A percentile compares a stretch with the other conserved stretches of the same genome.
Evolutionary conservation across 164 flowering plant species (phyloP).

Genomic region (Protea cynaroides): DNA sequence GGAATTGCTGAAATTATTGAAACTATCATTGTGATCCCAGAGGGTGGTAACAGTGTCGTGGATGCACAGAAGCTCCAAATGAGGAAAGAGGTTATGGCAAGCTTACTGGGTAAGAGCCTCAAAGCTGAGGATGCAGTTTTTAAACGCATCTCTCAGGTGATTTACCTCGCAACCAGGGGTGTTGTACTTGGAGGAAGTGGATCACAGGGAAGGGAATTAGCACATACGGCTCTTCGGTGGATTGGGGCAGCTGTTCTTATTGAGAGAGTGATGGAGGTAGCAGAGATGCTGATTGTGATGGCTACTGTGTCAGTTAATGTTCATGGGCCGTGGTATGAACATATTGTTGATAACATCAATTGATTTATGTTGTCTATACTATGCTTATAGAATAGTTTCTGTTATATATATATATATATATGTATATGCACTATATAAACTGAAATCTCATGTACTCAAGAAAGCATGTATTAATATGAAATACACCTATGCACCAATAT

Average conservation of each 20-base stretch:
- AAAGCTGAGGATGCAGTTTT: constrained; percentile 72
- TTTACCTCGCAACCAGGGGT: constrained; percentile 67
- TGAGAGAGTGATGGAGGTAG: constrained; percentile 46
- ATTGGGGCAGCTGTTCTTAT: constrained; percentile 59
- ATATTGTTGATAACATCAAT: constrained; percentile 26
- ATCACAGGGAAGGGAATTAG: constrained; percentile 41
- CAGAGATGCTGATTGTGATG: constrained; percentile 41
- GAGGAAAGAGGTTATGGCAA: constrained; percentile 46
- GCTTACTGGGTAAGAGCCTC: constrained; percentile 67
- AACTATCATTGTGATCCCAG: constrained; percentile 23
- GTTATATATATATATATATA: too few species aligned
- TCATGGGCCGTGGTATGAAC: constrained; percentile 75
- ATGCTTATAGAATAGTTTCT: too few species aligned
- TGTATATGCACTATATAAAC: too few species aligned
- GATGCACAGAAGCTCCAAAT: constrained; percentile 31
- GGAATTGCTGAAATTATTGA: constrained; percentile 67
- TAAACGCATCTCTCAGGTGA: constrained; percentile 46
- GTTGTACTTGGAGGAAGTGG: constrained; percentile 71
- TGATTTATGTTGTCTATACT: too few species aligned
- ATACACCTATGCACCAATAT: too few species aligned
- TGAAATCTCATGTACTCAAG: too few species aligned
- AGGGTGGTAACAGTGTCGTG: constrained; percentile 12
- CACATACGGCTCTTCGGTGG: constrained; percentile 53
- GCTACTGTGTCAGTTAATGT: constrained; percentile 53
- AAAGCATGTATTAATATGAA: too few species aligned